Evolutionary conservation across 345 rosid species (phyloP).

Genomic region (Kernera saxatilis): DNA sequence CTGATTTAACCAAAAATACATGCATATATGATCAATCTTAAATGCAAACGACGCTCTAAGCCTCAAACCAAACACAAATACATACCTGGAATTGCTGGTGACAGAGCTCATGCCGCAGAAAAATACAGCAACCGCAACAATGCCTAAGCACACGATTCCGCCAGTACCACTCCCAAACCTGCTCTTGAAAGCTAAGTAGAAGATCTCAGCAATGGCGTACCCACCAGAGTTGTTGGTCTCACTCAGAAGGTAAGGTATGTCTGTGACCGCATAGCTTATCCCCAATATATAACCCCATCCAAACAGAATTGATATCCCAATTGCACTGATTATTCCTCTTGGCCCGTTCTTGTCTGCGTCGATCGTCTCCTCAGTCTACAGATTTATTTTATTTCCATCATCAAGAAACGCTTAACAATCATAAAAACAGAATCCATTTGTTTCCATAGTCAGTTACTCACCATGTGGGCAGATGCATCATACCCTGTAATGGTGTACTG

Average conservation of each 20-base stretch:
- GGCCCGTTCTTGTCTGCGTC: conserved; percentile 91
- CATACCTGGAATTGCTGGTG: conserved; percentile 91
- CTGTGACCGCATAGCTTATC: conserved; percentile 77
- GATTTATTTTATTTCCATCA: background rate
- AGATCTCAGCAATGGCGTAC: conserved; percentile 85
- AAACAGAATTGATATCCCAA: conserved; percentile 82
- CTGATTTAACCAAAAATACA: conserved; percentile 32
- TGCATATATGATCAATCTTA: background rate
- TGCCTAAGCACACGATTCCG: conserved; percentile 82
- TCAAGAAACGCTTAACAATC: background rate
- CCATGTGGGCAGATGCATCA: conserved; percentile 99
- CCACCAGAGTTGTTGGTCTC: conserved; percentile 81
- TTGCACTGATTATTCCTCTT: conserved; percentile 76
- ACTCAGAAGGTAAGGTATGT: conserved; percentile 69
- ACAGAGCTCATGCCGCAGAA: conserved; percentile 98
- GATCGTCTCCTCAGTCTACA: conserved; percentile 92
- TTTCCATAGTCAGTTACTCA: conserved; percentile 19
- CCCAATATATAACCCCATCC: conserved; percentile 96
- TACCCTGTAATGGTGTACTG: conserved; percentile 91
- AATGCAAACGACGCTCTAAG: background rate
- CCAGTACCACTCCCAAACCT: conserved; percentile 87
- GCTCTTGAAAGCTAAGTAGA: conserved; percentile 73
- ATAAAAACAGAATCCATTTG: background rate
- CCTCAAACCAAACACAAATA: background rate
- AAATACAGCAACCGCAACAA: conserved; percentile 83